A percentile compares a stretch with the other conserved stretches of the same genome.
Conservation (phyloP, 768 basidiomycete genomes). For the Omphalotus guepiniiformis region DNA sequence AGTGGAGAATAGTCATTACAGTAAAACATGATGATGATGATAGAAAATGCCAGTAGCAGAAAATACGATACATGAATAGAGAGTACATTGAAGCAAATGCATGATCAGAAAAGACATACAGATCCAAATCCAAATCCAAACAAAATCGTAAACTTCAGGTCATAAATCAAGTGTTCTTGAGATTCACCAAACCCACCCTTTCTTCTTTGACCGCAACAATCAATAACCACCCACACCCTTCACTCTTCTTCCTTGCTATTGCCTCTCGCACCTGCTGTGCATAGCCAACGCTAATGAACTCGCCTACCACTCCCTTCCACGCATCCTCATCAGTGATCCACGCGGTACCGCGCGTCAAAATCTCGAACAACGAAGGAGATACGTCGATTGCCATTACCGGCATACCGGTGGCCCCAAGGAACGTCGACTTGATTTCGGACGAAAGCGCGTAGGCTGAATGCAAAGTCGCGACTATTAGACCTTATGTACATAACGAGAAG, state of each 20-base stretch:
- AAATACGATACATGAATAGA: no score
- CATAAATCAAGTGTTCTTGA: no score
- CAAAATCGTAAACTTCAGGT: no score
- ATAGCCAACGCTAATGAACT: slow-evolving; percentile 59
- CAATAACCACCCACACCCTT: slow-evolving; percentile 59
- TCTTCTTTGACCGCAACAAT: slow-evolving; percentile 70
- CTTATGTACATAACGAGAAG: neutral
- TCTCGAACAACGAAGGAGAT: slow-evolving; percentile 53
- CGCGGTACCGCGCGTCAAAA: slow-evolving; percentile 47
- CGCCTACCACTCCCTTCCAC: slow-evolving; percentile 56
- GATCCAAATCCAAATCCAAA: no score
- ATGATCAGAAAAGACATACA: no score
- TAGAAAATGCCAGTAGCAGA: no score
- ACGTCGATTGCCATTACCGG: slow-evolving; percentile 76
- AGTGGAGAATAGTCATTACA: no score
- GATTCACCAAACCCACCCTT: slow-evolving; percentile 54
- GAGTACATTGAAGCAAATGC: no score
- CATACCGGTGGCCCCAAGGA: slow-evolving; percentile 46
- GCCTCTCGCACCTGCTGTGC: slow-evolving; percentile 68
- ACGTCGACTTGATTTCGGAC: slow-evolving; percentile 50
- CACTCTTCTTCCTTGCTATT: slow-evolving; percentile 53
- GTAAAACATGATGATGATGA: no score
- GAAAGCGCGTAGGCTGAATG: slow-evolving; percentile 63
- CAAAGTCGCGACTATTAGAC: neutral
- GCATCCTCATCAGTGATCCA: slow-evolving; percentile 77